phyloP scores from a whole-genome alignment of 148 eudicot genomes.

The Cornus suecica region DNA sequence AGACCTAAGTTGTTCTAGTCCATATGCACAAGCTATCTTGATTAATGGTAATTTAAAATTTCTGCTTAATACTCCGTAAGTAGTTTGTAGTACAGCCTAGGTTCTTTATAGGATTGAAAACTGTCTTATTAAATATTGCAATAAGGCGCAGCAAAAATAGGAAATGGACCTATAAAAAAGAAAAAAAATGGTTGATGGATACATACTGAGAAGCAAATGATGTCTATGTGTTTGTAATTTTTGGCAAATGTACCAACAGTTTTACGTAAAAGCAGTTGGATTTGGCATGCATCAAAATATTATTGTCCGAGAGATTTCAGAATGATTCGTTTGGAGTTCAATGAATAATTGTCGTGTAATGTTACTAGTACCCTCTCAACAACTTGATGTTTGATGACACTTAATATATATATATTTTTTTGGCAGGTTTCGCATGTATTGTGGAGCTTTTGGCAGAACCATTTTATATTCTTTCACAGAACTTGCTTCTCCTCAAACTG shows the following conservation, averaged over 20 bases:
- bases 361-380: neutral
- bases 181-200: neutral
- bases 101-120: neutral
- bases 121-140: neutral
- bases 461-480: conserved; percentile 86
- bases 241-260: neutral
- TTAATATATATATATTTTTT: conserved; percentile 10
- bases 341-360: neutral
- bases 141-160: neutral
- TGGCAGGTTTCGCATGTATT: conserved; percentile 84
- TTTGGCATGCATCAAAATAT: neutral
- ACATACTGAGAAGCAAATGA: neutral
- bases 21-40: conserved; percentile 85
- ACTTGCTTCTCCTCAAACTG: conserved; percentile 78
- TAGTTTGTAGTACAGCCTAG: neutral
- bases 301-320: neutral
- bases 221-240: neutral
- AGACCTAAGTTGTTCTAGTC: conserved; percentile 61
- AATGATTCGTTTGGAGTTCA: neutral
- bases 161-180: too few relatives aligned
- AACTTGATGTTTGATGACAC: conserved; percentile 1
- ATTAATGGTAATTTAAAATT: conserved; percentile 59
- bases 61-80: neutral
- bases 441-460: conserved; percentile 95
- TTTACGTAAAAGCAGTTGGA: neutral